Evolutionary conservation across 371 early-diverging fungal genomes (phyloP).

Genomic region (Apophysomyces trapeziformis): DNA sequence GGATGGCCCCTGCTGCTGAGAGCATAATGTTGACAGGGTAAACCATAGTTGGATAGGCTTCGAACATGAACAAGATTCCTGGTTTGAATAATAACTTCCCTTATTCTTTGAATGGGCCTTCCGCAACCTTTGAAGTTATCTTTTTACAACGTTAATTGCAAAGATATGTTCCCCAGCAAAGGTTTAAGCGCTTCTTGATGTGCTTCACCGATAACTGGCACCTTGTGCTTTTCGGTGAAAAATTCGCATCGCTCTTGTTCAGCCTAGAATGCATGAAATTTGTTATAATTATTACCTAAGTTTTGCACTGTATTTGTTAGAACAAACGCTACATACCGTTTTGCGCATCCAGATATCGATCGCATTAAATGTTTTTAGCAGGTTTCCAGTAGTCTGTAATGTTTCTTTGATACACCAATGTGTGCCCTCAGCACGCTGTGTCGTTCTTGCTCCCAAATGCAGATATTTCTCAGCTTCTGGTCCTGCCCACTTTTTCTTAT

Average conservation of each 20-base stretch:
- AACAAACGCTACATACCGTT: too few species aligned
- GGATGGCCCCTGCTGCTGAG: background rate
- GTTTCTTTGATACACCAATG: too few species aligned
- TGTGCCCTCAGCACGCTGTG: slow-evolving; percentile 18
- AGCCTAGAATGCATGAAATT: too few species aligned
- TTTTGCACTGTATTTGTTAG: too few species aligned
- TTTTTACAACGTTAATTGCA: background rate
- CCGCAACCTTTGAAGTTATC: background rate
- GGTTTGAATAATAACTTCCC: background rate
- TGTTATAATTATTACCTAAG: too few species aligned
- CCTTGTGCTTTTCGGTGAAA: background rate
- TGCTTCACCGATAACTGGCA: background rate
- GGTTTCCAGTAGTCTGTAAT: too few species aligned
- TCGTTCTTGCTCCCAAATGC: slow-evolving; percentile 12
- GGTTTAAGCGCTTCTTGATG: background rate
- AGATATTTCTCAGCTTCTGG: background rate
- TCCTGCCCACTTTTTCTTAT: too few species aligned
- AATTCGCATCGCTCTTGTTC: too few species aligned
- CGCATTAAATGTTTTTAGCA: too few species aligned
- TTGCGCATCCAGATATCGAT: too few species aligned
- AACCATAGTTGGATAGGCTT: background rate
- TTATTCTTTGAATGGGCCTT: background rate
- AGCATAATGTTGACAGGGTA: background rate
- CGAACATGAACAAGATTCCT: background rate
- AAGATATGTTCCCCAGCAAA: background rate